Evolutionary conservation across 1,139 yeast genomes (phyloP), one percentile per base, ranked within the genome.

Genomic region (Debaryomyces sp.): DNA sequence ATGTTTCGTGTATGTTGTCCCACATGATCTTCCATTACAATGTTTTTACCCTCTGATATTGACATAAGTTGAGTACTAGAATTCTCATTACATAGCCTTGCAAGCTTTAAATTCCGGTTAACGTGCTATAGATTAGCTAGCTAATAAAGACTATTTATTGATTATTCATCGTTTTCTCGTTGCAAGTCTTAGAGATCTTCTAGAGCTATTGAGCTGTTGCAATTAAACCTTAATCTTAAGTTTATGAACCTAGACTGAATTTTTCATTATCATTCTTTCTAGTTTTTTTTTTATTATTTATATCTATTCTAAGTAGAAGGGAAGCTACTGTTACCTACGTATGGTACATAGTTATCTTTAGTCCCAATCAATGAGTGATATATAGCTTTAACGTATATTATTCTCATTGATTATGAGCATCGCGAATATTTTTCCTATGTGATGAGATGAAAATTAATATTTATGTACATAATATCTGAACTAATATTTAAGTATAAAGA

Each of bases 401-500:
- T 27, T 27, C 13, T 27, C 12, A 27, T 13, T 23, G 7, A 32
- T 17, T 38, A 29, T 39, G 45, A 42, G 45, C 49, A 22, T 41
- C 29, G 41, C 24, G 43, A 46, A 42, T 36, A 30, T n/a, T 38
- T 42, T 33, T 29, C 39, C 37, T 23, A 27, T 32, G 51, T 32
- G 51, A 48, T 48, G 51, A 45, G 47, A 34, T 48, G 46, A 45
- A 48, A 48, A 48, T 27, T 33, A 29, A 12, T 30, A 40, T 18
- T 27, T 34, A 43, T 15, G 13, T 26, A 26, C 18, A 27, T n/a
- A 22, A 24, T 22, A 26, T 21, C 26, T 12, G 13, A 13, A 18
- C 8, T 35, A 23, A 12, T 21, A 18, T 17, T 18, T 13, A 34
- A 6, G 15, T 35, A n/a, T 34, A 18, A 27, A 10, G 12, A 34